phyloP scores from a whole-genome alignment of 768 basidiomycete genomes.

The Mrakia frigida region DNA sequence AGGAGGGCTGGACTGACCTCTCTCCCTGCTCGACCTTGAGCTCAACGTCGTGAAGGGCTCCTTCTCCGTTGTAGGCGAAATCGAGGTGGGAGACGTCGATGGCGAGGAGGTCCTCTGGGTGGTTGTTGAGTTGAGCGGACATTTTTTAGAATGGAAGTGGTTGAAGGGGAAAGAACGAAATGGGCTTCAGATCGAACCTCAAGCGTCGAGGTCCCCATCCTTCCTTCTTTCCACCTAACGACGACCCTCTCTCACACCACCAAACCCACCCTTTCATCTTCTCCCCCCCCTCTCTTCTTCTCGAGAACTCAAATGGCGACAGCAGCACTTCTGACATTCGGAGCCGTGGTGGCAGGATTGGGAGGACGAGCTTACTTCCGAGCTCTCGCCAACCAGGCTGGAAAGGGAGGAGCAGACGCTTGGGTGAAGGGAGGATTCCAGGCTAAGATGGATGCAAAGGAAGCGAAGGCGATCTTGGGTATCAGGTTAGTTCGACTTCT shows the following conservation, averaged over 20 bases:
- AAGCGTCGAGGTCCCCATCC: neutral
- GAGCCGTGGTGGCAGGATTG: conserved; percentile 12
- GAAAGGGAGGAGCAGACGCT: conserved; percentile 54
- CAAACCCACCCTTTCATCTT: neutral
- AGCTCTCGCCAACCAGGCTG: conserved; percentile 4
- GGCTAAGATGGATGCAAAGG: conserved; percentile 90
- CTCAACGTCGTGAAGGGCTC: conserved; percentile 58
- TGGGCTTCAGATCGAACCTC: neutral
- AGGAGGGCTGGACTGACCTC: conserved; percentile 50
- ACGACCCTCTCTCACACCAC: neutral
- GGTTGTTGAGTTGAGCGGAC: neutral
- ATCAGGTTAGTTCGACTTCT: conserved; percentile 62
- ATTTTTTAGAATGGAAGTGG: neutral
- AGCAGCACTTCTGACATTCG: conserved; percentile 19
- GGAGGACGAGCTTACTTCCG: conserved; percentile 25
- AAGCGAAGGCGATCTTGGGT: conserved; percentile 85
- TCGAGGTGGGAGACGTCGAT: conserved; percentile 39
- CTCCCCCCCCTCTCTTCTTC: neutral
- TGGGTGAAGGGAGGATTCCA: conserved; percentile 94
- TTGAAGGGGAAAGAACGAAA: neutral
- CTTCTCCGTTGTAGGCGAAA: conserved; percentile 48
- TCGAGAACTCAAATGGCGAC: conserved; percentile 19
- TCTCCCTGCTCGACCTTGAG: conserved; percentile 67
- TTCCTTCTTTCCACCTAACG: neutral
- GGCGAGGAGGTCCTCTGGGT: conserved; percentile 33